Base-by-base conservation (phyloP, 768 basidiomycete species). In the Lactarius evosmus region DNA sequence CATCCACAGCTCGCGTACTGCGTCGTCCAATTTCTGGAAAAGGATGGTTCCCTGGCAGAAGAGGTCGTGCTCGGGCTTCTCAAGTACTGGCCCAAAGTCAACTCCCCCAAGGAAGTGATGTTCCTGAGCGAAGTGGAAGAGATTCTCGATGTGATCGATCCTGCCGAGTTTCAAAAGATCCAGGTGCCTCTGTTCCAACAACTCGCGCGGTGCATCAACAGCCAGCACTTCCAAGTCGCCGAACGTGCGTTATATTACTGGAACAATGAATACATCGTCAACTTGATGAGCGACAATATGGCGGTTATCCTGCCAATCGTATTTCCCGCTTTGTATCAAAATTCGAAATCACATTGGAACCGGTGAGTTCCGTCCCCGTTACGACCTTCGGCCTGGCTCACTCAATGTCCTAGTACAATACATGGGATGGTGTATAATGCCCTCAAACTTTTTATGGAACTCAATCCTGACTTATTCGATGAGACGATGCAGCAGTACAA, bases 241-340 rank as follows among this genome's bases (percentile, higher is more conserved):
- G 97, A 99, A 75, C 85, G 97, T 49, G 96, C 96, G 3, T 76
- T 99, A 64, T 83, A 97, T 69, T 98, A 97, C 75, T 99, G 97
- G 97, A 98, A 98, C 78, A 98, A 98, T 78, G 97, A 98, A 78
- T 99, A 98, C 77, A 95, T 98, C 69, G 93, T 99, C 70, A 99
- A 97, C 75, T 84, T 99, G 58, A 98, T 99, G 93, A 93, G 93
- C 75, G 95, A 98, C 72, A 98, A 98, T 74, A 82, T 98, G 67
- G 75, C 85, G 27, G 76, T 87, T 66, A 85, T 99, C 63, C 82
- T 99, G 33, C 97, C 97, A 7, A 93, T 99, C 71, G 95, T 99
- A 56, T 99, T 98, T 80, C 94, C 96, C 32, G 91, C 95, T 7
- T 76, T 99, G 67, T 98, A 96, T 75, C 88, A 87, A 46, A 98